Percentiles rank a stretch among this genome's conserved stretches.
phyloP scores from a whole-genome alignment of 2,329 filamentous ascomycete genomes.

The Fusarium sp. region DNA sequence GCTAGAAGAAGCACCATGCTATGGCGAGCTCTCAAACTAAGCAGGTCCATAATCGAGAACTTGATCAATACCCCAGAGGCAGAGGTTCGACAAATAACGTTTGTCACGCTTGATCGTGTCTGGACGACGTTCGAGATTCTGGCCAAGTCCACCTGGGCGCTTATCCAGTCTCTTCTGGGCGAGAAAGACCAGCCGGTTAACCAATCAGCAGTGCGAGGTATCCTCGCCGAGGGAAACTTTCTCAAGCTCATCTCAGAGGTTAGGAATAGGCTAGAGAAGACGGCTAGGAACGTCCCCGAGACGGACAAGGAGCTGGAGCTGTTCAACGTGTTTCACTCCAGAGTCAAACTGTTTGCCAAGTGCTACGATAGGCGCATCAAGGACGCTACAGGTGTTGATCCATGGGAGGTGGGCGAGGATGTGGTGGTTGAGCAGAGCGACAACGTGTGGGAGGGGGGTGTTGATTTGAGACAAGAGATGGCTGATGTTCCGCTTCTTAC shows the following conservation, averaged over 20 bases:
- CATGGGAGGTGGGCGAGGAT: neutral
- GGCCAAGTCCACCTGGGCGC: neutral
- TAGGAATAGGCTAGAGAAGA: neutral
- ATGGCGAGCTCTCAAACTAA: neutral
- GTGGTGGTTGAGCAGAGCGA: neutral
- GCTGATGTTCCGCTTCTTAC: neutral
- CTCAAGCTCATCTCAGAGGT: neutral
- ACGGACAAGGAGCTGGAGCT: neutral
- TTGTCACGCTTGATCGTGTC: neutral
- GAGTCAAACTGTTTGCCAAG: neutral
- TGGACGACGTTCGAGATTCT: neutral
- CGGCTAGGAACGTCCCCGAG: neutral
- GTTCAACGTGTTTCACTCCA: neutral
- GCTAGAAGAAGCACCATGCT: neutral
- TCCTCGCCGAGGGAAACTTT: neutral
- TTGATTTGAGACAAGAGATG: neutral
- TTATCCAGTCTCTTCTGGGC: neutral
- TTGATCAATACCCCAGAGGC: neutral
- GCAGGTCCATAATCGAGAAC: neutral
- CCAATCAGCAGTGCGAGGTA: neutral
- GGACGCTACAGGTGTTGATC: neutral
- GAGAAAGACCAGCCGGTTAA: neutral
- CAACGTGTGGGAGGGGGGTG: neutral
- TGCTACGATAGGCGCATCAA: neutral
- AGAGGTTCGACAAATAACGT: neutral